Evolutionary conservation across 1,284 basidiomycete genomes (phyloP), one percentile per base, ranked within the genome.

Genomic region (Ganoderma lingzhi): DNA sequence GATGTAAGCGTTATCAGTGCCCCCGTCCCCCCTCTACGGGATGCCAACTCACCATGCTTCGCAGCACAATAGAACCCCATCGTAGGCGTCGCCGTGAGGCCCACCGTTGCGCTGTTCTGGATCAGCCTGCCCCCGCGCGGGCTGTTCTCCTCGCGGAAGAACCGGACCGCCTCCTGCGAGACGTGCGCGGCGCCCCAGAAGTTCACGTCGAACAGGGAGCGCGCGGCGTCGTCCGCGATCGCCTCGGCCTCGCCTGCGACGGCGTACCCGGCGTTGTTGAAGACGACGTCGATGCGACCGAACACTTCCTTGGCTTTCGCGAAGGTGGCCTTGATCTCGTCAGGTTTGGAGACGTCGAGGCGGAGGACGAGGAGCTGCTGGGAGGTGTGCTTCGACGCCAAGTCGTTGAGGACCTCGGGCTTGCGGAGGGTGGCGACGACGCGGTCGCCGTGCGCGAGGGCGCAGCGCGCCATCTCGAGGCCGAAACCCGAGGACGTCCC

Each of bases 251-350:
- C 75, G 23, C 67, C 71, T 2, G 65, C 17, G 15, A 73, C 37
- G 9, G 65, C 67, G 58, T 66, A 71, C 3, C 79, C 82, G 6
- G 84, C 84, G 59, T 85, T 86, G 75, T 82, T 85, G 72, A 83
- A 78, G 6, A 85, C 81, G 32, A 85, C 79, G 65, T 85, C 84
- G 30, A 85, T 67, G 32, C 82, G 76, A 6, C 83, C 84, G 71
- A 85, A 84, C 37, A 72, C 71, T 1, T 71, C 70, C 59, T 79
- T 76, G 8, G 80, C 79, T 41, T 72, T 73, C 8, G 70, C 71
- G 61, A 85, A 85, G 1, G 82, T 83, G 3, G 56, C 71, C 3
- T 63, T 62, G 37, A 81, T 78, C 28, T 81, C 76, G 14, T 65
- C 74, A 44, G 51, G 69, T 6, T 77, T 70, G 37, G 77, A 81